A percentile compares a stretch with the other conserved stretches of the same genome.
phyloP scores from a whole-genome alignment of 495 filamentous ascomycete species.

The Alectoria sarmentosa region DNA sequence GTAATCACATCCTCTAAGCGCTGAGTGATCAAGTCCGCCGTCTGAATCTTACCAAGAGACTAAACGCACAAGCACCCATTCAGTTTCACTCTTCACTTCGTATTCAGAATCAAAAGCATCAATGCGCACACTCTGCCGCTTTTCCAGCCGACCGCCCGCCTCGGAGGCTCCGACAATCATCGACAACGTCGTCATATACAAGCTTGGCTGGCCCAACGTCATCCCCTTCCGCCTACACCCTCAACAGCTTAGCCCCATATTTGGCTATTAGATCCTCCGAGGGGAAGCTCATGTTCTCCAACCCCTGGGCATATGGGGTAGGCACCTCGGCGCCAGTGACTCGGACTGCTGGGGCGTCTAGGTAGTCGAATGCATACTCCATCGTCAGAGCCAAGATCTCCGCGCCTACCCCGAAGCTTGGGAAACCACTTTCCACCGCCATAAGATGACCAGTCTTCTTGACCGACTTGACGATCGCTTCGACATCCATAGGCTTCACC shows the following conservation, averaged over 20 bases:
- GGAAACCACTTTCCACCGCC: conserved; percentile 92
- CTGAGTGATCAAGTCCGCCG: background rate
- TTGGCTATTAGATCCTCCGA: conserved; percentile 73
- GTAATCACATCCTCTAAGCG: background rate
- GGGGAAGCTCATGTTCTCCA: conserved; percentile 92
- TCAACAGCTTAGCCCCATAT: conserved; percentile 76
- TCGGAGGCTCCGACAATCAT: background rate
- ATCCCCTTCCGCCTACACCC: conserved; percentile 35
- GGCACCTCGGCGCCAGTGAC: conserved; percentile 95
- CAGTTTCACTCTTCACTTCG: no score
- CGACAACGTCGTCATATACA: background rate
- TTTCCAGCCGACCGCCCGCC: background rate
- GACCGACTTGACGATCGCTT: conserved; percentile 88
- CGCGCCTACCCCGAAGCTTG: conserved; percentile 81
- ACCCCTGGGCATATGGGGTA: conserved; percentile 79
- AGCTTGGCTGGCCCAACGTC: background rate
- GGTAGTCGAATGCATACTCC: conserved; percentile 98
- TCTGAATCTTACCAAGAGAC: background rate
- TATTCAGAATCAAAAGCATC: background rate
- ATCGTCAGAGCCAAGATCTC: conserved; percentile 91
- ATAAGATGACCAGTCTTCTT: conserved; percentile 96
- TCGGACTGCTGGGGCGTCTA: conserved; percentile 85
- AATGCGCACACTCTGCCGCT: background rate
- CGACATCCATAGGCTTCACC: conserved; percentile 92
- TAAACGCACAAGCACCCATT: background rate